Percentiles rank a stretch among this genome's conserved stretches.
phyloP scores from a whole-genome alignment of 441 rosid species.

The Iberis amara region DNA sequence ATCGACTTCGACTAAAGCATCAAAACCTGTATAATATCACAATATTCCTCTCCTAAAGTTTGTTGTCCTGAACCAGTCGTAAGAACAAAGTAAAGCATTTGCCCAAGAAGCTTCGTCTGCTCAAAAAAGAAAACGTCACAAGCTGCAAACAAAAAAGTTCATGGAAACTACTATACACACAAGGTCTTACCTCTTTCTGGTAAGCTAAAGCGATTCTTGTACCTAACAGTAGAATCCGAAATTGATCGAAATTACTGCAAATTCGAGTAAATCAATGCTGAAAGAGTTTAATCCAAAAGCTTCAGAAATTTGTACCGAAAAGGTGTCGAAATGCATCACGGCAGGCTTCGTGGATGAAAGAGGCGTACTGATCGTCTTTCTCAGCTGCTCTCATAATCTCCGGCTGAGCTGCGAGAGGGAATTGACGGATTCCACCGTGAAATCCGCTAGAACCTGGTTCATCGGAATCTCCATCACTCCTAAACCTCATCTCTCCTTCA shows the following conservation, averaged over 20 bases:
- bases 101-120: conserved; percentile 83
- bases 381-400: conserved; percentile 98
- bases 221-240: conserved; percentile 32
- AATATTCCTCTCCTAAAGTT: conserved; percentile 91
- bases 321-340: conserved; percentile 87
- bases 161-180: background rate
- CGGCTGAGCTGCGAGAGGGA: conserved; percentile 81
- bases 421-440: conserved; percentile 39
- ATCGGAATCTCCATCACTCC: conserved; percentile 24
- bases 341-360: conserved; percentile 83
- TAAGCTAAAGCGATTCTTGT: conserved; percentile 80
- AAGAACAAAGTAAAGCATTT: conserved; percentile 81
- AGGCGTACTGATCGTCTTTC: conserved; percentile 94
- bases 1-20: background rate
- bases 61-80: conserved; percentile 94
- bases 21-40: conserved; percentile 83
- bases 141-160: background rate
- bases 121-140: conserved; percentile 4
- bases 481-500: conserved; percentile 29
- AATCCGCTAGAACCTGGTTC: conserved; percentile 38
- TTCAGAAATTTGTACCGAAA: conserved; percentile 41
- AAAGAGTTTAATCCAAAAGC: background rate
- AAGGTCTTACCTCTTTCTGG: conserved; percentile 65
- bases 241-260: background rate
- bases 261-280: background rate